phyloP scores from a whole-genome alignment of 1,284 basidiomycete species.

The Agaricales sp. region DNA sequence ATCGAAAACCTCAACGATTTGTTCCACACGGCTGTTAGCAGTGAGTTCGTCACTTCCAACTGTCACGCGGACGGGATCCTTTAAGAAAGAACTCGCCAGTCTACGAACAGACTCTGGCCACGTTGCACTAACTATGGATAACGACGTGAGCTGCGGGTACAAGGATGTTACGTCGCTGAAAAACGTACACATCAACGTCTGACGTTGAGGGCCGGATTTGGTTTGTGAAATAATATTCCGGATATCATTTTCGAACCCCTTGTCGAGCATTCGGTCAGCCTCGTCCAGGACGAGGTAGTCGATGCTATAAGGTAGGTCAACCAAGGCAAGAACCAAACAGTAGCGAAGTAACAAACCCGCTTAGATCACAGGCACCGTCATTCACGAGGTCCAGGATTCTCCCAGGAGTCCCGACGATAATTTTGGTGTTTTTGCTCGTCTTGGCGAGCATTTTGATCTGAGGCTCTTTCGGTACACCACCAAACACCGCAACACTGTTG shows the following conservation, averaged over 20 bases:
- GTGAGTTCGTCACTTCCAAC: conserved; percentile 94
- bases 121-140: conserved; percentile 78
- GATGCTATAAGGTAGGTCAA: conserved; percentile 20
- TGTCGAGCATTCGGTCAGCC: conserved; percentile 97
- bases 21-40: conserved; percentile 86
- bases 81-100: conserved; percentile 87
- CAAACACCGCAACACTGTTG: conserved; percentile 82
- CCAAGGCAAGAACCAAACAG: conserved; percentile 1
- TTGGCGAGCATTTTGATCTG: conserved; percentile 61
- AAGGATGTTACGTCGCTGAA: not conserved
- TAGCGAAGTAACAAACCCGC: conserved; percentile 35
- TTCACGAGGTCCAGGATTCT: conserved; percentile 85
- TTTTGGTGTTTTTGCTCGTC: conserved; percentile 46
- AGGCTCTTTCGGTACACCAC: conserved; percentile 82
- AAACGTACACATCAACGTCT: conserved; percentile 87
- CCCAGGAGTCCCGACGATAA: conserved; percentile 93
- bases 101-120: conserved; percentile 96
- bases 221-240: conserved; percentile 81
- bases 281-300: conserved; percentile 93
- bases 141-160: not conserved
- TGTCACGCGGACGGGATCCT: conserved; percentile 81
- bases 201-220: conserved; percentile 55
- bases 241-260: conserved; percentile 98
- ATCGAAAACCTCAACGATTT: conserved; percentile 85
- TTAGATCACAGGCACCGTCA: conserved; percentile 78